Evolutionary conservation across 805 yeast species (phyloP).

Genomic region (Sporopachydermia quercuum): DNA sequence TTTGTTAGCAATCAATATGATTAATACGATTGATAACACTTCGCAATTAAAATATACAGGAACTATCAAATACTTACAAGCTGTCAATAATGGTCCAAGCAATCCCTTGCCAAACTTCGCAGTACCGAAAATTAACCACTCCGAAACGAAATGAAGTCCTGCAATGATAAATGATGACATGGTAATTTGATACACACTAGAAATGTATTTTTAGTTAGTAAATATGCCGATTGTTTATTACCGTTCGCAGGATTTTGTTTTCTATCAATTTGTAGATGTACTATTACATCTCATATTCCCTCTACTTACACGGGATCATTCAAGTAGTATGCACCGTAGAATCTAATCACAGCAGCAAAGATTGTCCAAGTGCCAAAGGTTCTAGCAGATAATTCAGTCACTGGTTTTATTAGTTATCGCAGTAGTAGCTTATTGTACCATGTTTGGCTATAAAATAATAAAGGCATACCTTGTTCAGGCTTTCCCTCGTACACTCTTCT

Average conservation of each 20-base stretch:
- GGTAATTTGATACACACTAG: constrained; percentile 52
- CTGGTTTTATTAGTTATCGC: too few relatives aligned
- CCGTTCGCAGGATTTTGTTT: too few relatives aligned
- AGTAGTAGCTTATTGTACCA: too few relatives aligned
- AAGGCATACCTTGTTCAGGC: constrained; percentile 42
- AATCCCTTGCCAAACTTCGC: constrained; percentile 81
- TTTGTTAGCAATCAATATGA: constrained; percentile 33
- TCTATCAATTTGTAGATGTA: too few relatives aligned
- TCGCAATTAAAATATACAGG: too few relatives aligned
- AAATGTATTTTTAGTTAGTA: too few relatives aligned
- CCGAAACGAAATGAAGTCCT: constrained; percentile 65
- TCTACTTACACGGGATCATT: constrained; percentile 37
- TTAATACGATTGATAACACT: too few relatives aligned
- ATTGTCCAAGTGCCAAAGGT: constrained; percentile 98
- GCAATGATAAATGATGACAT: constrained; percentile 76
- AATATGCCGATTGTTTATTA: too few relatives aligned
- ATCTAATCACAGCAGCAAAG: constrained; percentile 68
- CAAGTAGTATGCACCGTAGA: constrained; percentile 73
- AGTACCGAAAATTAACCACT: constrained; percentile 68
- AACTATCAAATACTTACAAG: constrained; percentile 14
- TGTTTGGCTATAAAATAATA: too few relatives aligned
- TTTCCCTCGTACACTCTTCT: constrained; percentile 60
- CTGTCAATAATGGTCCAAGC: constrained; percentile 59
- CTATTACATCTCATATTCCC: too few relatives aligned
- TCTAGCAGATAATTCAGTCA: constrained; percentile 63